Evolutionary conservation across 257 asterid species (phyloP).

Genomic region (Paulownia fortunei): DNA sequence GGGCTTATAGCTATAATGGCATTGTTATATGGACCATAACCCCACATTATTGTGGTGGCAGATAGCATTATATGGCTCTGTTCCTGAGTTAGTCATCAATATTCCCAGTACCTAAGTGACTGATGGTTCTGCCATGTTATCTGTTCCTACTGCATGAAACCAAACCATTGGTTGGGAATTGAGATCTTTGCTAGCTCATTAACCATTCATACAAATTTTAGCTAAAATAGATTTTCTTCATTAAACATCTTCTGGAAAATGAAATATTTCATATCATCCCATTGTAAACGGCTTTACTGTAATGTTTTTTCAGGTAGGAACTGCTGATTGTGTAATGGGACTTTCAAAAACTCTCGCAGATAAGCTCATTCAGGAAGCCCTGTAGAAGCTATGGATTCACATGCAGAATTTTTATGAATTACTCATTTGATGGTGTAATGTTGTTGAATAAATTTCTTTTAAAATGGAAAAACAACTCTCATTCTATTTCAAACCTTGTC

Average conservation of each 20-base stretch:
- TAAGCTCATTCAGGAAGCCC: slow-evolving; percentile 70
- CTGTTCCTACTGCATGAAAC: background rate
- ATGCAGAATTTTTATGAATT: background rate
- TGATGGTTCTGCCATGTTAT: background rate
- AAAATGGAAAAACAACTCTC: background rate
- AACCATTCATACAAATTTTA: background rate
- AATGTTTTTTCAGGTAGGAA: slow-evolving; percentile 63
- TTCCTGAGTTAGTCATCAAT: too few relatives aligned
- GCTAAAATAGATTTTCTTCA: background rate
- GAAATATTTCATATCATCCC: background rate
- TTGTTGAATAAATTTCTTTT: background rate
- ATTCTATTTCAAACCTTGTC: background rate
- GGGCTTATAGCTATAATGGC: too few relatives aligned
- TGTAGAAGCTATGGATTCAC: slow-evolving; percentile 35
- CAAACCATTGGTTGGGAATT: background rate
- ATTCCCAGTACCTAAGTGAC: too few relatives aligned
- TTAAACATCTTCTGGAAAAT: background rate
- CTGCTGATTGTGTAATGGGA: slow-evolving; percentile 86
- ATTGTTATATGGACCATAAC: background rate
- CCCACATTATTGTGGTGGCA: background rate
- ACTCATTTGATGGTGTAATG: background rate
- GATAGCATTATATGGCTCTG: too few relatives aligned
- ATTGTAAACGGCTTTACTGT: background rate
- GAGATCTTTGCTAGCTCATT: background rate
- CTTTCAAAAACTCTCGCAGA: slow-evolving; percentile 74